phyloP scores from a whole-genome alignment of 352 stramenopile genomes.

The Phytophthora syringae region DNA sequence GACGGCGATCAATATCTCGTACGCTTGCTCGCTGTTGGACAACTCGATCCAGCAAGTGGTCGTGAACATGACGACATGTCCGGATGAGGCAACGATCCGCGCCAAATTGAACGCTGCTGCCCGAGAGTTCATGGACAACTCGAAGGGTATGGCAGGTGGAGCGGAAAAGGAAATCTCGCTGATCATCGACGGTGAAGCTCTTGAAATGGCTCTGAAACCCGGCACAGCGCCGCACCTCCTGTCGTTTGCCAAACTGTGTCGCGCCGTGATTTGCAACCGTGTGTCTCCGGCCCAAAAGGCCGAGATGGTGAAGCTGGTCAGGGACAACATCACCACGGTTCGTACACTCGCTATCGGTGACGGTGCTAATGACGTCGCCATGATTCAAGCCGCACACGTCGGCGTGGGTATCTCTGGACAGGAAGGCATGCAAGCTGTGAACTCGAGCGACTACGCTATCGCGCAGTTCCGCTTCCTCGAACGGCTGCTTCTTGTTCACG shows the following conservation, averaged over 20 bases:
- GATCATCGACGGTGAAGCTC: conserved; percentile 78
- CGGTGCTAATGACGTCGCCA: conserved; percentile 94
- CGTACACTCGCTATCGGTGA: conserved; percentile 92
- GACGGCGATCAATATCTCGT: conserved; percentile 97
- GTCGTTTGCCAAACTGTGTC: conserved; percentile 67
- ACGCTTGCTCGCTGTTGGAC: conserved; percentile 86
- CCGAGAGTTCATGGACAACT: conserved; percentile 56
- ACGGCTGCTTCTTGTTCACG: conserved; percentile 91
- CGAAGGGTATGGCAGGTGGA: conserved; percentile 45
- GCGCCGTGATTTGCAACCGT: conserved; percentile 86
- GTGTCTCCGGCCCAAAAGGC: conserved; percentile 89
- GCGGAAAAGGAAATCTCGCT: conserved; percentile 60
- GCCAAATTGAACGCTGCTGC: conserved; percentile 49
- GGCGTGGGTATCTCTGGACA: conserved; percentile 94
- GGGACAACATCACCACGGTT: conserved; percentile 59
- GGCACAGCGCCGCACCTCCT: conserved; percentile 66
- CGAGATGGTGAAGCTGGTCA: conserved; percentile 79
- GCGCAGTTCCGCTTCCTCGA: conserved; percentile 94
- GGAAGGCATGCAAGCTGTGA: conserved; percentile 95
- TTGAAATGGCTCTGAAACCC: conserved; percentile 62
- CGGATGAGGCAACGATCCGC: conserved; percentile 73
- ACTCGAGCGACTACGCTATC: conserved; percentile 94
- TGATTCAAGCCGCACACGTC: conserved; percentile 95
- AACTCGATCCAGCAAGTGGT: conserved; percentile 85
- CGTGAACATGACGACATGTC: conserved; percentile 73